phyloP scores from a whole-genome alignment of 805 yeast species.

The Cyberlindnera mrakii region DNA sequence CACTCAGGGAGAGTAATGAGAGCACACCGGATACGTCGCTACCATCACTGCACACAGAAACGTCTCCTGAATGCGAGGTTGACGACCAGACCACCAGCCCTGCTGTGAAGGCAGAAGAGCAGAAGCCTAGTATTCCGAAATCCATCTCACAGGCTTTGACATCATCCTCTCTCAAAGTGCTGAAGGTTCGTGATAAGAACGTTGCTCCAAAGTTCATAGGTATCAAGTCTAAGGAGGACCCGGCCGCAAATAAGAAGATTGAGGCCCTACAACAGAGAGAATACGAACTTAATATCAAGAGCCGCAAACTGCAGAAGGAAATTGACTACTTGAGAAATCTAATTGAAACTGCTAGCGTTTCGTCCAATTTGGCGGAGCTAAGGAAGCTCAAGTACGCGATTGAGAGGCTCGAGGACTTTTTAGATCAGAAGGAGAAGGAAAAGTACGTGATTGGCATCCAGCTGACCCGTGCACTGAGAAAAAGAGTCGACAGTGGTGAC shows the following conservation, averaged over 20 bases:
- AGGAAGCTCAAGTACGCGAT: slow-evolving; percentile 32
- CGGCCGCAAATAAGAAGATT: slow-evolving; percentile 12
- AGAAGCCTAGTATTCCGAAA: slow-evolving; percentile 15
- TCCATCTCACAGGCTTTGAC: slow-evolving; percentile 25
- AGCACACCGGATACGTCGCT: slow-evolving; percentile 13
- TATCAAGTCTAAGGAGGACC: slow-evolving; percentile 14
- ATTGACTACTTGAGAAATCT: slow-evolving; percentile 30
- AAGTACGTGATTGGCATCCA: slow-evolving; percentile 36
- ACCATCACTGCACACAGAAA: slow-evolving; percentile 4
- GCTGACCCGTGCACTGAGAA: slow-evolving; percentile 34
- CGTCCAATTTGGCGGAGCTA: slow-evolving; percentile 30
- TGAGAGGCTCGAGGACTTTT: slow-evolving; percentile 30
- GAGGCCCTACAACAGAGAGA: slow-evolving; percentile 27
- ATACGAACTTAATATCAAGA: slow-evolving; percentile 28
- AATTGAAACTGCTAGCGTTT: slow-evolving; percentile 29
- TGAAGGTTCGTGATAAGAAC: slow-evolving; percentile 21
- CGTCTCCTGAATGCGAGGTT: slow-evolving; percentile 7
- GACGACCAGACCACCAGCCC: background rate
- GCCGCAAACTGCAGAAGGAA: slow-evolving; percentile 32
- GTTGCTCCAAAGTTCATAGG: slow-evolving; percentile 22
- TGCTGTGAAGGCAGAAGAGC: background rate
- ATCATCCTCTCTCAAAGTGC: slow-evolving; percentile 19
- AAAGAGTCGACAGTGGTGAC: slow-evolving; percentile 35
- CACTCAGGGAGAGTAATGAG: slow-evolving; percentile 2
- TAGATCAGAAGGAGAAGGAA: slow-evolving; percentile 36